Percentiles rank a stretch among this genome's conserved stretches.
phyloP scores from a whole-genome alignment of 2,329 filamentous ascomycete genomes.

The Parastagonospora avenae region DNA sequence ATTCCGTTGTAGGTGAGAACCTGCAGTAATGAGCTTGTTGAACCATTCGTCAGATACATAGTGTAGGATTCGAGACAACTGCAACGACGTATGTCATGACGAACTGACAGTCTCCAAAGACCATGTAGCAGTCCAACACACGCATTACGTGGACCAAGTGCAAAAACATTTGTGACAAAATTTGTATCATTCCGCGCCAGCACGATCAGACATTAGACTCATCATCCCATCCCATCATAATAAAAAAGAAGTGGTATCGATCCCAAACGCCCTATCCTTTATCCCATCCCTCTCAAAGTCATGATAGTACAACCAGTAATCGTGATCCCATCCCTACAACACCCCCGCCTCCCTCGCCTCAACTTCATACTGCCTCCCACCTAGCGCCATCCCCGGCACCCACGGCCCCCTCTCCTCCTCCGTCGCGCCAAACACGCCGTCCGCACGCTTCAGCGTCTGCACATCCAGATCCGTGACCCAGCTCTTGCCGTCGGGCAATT shows the following conservation, averaged over 20 bases:
- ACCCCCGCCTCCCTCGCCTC: neutral
- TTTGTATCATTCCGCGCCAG: neutral
- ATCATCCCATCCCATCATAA: neutral
- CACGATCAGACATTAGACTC: slow-evolving; percentile 5
- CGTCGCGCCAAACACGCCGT: slow-evolving; percentile 79
- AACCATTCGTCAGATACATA: too few relatives aligned
- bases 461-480: slow-evolving; percentile 95
- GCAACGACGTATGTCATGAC: too few relatives aligned
- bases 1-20: too few relatives aligned
- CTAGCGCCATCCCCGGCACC: slow-evolving; percentile 70
- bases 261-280: neutral
- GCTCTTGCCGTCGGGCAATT: slow-evolving; percentile 67
- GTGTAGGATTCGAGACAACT: too few relatives aligned
- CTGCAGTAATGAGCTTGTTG: too few relatives aligned
- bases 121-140: too few relatives aligned
- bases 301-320: slow-evolving; percentile 2
- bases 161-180: too few relatives aligned
- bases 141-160: too few relatives aligned
- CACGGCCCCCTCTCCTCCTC: slow-evolving; percentile 87
- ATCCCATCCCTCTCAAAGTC: neutral
- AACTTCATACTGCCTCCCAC: slow-evolving; percentile 10
- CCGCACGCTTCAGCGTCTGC: slow-evolving; percentile 84
- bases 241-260: slow-evolving; percentile 7
- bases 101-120: too few relatives aligned
- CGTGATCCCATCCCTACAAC: neutral